Evolutionary conservation across 2,329 filamentous ascomycete genomes (phyloP).

Genomic region (Bimuria novae-zelandiae): DNA sequence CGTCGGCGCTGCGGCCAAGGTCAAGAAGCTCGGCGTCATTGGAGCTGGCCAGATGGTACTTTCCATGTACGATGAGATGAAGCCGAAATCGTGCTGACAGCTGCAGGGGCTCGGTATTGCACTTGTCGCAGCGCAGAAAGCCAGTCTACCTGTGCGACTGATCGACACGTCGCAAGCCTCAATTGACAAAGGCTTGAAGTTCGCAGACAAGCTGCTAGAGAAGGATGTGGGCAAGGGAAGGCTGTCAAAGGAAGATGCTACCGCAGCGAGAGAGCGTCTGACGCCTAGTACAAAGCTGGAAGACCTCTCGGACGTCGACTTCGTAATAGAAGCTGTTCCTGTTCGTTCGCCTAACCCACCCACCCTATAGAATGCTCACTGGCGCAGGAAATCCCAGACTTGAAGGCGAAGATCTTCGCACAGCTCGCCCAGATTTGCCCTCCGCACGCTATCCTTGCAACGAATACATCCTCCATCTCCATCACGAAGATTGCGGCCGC

Average conservation of each 20-base stretch:
- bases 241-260: conserved; percentile 80
- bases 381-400: conserved; percentile 71
- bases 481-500: conserved; percentile 95
- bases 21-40: conserved; percentile 88
- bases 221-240: conserved; percentile 91
- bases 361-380: conserved; percentile 5
- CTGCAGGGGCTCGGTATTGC: conserved; percentile 89
- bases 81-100: conserved; percentile 22
- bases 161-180: conserved; percentile 84
- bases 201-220: conserved; percentile 90
- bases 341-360: conserved; percentile 22
- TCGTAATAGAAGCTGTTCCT: conserved; percentile 96
- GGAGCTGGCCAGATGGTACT: conserved; percentile 95
- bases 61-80: conserved; percentile 6
- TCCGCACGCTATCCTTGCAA: conserved; percentile 86
- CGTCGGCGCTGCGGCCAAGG: conserved; percentile 65
- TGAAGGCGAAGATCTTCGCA: conserved; percentile 88
- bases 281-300: conserved; percentile 73
- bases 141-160: conserved; percentile 80
- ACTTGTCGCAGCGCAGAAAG: conserved; percentile 85
- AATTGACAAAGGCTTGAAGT: conserved; percentile 85
- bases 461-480: conserved; percentile 98
- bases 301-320: conserved; percentile 81
- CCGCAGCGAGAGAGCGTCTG: conserved; percentile 72
- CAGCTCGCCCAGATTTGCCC: conserved; percentile 81